Percentiles rank a stretch among this genome's conserved stretches.
These are phyloP conservation scores for Ceratorhiza oryzae-sativae DNA, from an alignment of 1,284 basidiomycete species.

Conservation along the genomic window DNA sequence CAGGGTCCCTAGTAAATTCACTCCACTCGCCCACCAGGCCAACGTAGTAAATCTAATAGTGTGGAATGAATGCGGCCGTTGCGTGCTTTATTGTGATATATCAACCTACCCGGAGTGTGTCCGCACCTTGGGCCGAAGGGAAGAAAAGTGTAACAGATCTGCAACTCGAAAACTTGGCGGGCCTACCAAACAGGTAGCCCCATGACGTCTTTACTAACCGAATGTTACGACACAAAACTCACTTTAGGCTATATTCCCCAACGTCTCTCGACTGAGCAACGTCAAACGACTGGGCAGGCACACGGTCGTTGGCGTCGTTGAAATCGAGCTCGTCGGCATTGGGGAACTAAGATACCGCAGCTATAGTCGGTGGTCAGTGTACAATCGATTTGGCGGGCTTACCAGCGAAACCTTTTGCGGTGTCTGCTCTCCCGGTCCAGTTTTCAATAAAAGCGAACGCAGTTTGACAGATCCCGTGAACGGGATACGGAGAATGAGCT, in stretches of 20 bases:
- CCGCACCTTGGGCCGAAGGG: slow-evolving; percentile 73
- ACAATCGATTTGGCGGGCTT: slow-evolving; percentile 46
- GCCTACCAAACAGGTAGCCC: slow-evolving; percentile 53
- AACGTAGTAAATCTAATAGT: slow-evolving; percentile 65
- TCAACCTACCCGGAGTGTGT: slow-evolving; percentile 57
- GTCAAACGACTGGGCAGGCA: slow-evolving; percentile 70
- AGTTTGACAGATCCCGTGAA: slow-evolving; percentile 82
- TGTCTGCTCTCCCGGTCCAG: slow-evolving; percentile 74
- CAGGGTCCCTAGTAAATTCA: slow-evolving; percentile 66
- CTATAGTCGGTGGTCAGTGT: slow-evolving; percentile 3
- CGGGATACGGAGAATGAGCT: slow-evolving; percentile 72
- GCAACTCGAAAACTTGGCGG: slow-evolving; percentile 77
- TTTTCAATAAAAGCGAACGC: slow-evolving; percentile 73
- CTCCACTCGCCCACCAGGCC: slow-evolving; percentile 82
- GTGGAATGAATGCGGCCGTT: not conserved
- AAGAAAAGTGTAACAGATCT: slow-evolving; percentile 77
- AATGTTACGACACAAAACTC: not conserved
- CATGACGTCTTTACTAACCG: not conserved
- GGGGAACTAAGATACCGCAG: slow-evolving; percentile 60
- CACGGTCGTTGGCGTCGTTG: slow-evolving; percentile 66
- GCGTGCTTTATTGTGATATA: not conserved
- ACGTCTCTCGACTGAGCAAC: slow-evolving; percentile 72
- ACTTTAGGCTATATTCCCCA: slow-evolving; percentile 78
- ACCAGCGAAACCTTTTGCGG: slow-evolving; percentile 72
- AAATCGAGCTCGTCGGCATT: slow-evolving; percentile 79